Evolutionary conservation across 2,329 filamentous ascomycete species (phyloP), one percentile per base, ranked within the genome.

Genomic region (Diaporthe helianthi): DNA sequence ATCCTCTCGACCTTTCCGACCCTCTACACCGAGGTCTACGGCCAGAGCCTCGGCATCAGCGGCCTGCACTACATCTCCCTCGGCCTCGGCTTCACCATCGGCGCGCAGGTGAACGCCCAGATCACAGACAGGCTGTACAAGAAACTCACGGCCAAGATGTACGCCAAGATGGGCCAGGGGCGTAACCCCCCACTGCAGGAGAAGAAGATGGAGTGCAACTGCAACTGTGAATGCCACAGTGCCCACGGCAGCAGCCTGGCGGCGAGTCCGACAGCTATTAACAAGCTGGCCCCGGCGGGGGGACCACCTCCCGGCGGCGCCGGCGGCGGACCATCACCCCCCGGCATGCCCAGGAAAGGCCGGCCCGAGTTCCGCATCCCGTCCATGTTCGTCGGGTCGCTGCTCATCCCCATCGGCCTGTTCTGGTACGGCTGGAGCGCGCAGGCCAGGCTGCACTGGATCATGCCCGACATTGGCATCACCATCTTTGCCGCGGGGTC

Each of bases 341-440:
- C 53, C 1, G 53, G 53, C 1, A 26, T 26, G 22, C 53, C 33
- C 1, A 66, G 72, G 9, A 71, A 72, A 22, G 74, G 76, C 10
- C 71, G 73, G 64, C 82, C 83, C 0, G 83, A 85, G 72, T 83
- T 80, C 73, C 81, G 83, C 3, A 75, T 85, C 0, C 87, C 86
- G 0, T 80, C 84, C 1, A 85, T 89, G 82, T 81, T 87, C 38
- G 80, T 85, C 2, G 86, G 84, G 1, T 79, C 81, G 0, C 71
- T 86, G 24, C 73, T 83, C 15, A 75, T 83, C 4, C 81, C 82
- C 13, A 66, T 77, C 22, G 83, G 83, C 17, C 74, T 85, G 63
- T 70, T 85, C 67, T 74, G 82, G 60, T 84, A 83, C 75, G 81
- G 80, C 17, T 85, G 82, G 83, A 80, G 80, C 2, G 80, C 80